Conservation (phyloP, 305 asterid species). For the Fraxinus sp. region DNA sequence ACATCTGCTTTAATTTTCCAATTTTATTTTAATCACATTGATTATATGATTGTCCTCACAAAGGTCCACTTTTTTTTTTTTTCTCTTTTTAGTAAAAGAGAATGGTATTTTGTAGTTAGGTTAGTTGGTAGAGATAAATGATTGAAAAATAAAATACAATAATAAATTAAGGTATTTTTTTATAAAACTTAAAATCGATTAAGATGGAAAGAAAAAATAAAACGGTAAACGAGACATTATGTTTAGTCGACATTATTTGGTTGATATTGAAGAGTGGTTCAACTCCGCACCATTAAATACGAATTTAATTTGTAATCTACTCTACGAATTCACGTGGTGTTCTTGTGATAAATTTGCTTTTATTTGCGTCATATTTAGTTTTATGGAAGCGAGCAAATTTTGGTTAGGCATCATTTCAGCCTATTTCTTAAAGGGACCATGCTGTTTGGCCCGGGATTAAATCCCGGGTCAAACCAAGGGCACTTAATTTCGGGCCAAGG, state of each 20-base stretch:
- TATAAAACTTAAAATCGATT: not conserved
- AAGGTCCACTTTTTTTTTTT: not conserved
- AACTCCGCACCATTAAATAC: not conserved
- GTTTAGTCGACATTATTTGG: not conserved
- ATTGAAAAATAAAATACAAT: not conserved
- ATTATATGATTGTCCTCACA: not conserved
- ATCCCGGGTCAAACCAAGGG: too few species aligned
- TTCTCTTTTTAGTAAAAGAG: not conserved
- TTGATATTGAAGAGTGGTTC: not conserved
- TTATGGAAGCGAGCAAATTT: too few species aligned
- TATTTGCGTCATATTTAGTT: too few species aligned
- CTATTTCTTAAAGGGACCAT: too few species aligned
- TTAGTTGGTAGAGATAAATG: not conserved
- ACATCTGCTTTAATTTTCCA: constrained; percentile 13
- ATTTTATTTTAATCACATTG: constrained; percentile 15
- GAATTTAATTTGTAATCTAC: not conserved
- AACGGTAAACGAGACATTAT: not conserved
- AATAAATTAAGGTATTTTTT: too few species aligned
- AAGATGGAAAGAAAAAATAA: not conserved
- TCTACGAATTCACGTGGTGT: not conserved
- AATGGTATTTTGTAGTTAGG: not conserved
- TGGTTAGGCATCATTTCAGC: too few species aligned
- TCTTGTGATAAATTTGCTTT: not conserved
- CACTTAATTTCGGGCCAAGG: too few species aligned
- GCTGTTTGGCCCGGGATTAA: too few species aligned